These are phyloP conservation scores for Verticillium longisporum DNA, from an alignment of 2,329 filamentous ascomycete species.

Conservation along the genomic window DNA sequence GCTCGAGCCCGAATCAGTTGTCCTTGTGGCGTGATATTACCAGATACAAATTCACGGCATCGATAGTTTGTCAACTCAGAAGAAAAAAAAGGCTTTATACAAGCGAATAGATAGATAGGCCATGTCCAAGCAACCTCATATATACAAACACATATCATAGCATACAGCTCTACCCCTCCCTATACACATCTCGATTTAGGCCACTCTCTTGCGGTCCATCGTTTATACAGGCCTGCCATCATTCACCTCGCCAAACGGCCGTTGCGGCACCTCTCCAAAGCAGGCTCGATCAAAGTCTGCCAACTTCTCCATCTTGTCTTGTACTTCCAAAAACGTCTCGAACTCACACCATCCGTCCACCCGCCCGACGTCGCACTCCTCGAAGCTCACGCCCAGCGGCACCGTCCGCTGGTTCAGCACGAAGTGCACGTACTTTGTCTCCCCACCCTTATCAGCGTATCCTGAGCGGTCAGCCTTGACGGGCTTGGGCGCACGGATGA, in stretches of 20 bases:
- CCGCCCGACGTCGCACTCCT: constrained; percentile 53
- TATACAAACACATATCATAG: too few relatives aligned
- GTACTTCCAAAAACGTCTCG: constrained; percentile 56
- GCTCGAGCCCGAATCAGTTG: too few relatives aligned
- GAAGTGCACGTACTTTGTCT: constrained; percentile 68
- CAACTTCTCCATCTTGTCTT: constrained; percentile 49
- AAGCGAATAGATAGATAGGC: too few relatives aligned
- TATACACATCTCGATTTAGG: not conserved
- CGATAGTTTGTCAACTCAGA: too few relatives aligned
- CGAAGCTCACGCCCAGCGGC: constrained; percentile 59
- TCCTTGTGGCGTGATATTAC: too few relatives aligned
- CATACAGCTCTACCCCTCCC: too few relatives aligned
- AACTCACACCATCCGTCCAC: constrained; percentile 75
- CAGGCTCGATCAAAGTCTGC: constrained; percentile 62
- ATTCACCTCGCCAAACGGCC: constrained; percentile 30
- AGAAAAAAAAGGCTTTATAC: too few relatives aligned
- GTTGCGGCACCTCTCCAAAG: constrained; percentile 41
- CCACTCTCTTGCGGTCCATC: too few relatives aligned
- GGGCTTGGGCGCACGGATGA: constrained; percentile 62
- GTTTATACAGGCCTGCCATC: constrained; percentile 24
- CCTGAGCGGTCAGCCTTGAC: constrained; percentile 47
- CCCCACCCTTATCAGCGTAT: constrained; percentile 40
- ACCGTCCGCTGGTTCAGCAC: constrained; percentile 68
- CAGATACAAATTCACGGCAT: too few relatives aligned
- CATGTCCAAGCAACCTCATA: too few relatives aligned